Evolutionary conservation across 495 filamentous ascomycete genomes (phyloP), one percentile per base, ranked within the genome.

Genomic region (Podospora pseudocomata): DNA sequence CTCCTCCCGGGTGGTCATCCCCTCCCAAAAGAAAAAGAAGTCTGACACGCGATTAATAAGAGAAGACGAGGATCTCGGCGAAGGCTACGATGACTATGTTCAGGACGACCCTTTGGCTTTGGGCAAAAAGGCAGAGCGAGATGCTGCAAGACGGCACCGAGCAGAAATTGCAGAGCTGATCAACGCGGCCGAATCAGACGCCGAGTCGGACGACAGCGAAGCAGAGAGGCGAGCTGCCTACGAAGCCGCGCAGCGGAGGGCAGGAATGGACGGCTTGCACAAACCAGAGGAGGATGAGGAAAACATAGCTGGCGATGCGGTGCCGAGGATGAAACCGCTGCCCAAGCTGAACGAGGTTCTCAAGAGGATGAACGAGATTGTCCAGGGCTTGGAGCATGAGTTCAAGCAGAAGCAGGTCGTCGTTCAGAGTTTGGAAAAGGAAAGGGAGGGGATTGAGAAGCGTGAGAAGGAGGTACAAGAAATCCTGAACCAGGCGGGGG

Each of bases 61-160:
- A 28, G 93, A 97, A 64, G 94, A 97, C 73, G 95, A 98, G 74
- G 92, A 97, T 74, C 86, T 97, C n/a, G 90, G 89, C 34, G 95
- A 99, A 80, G 93, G 93, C 3, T 97, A 96, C 75, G 94, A 96
- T 64, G 92, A 97, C 67, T 97, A 91, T 70, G 90, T 94, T 18
- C 90, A 93, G 20, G 94, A 97, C 74, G 93, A 90, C 18, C 86
- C 86, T 32, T 86, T 97, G 13, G 85, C 91, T 2, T 84, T 98
- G 0, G 92, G 93, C 55, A 86, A 84, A 71, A 90, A 90, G 67
- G 92, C 93, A 4, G 92, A 96, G 79, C 84, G 86, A n/a, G 91
- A 91, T 65, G 88, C 91, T 23, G 83, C 86, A 30, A 82, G 81
- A 39, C 85, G 84, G 32, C 86, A 91, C 6, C 85, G 91, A 32